Percentiles rank a stretch among this genome's conserved stretches.
These are phyloP conservation scores for Lipomyces mesembrius DNA, from an alignment of 805 yeast species.

Conservation along the genomic window DNA sequence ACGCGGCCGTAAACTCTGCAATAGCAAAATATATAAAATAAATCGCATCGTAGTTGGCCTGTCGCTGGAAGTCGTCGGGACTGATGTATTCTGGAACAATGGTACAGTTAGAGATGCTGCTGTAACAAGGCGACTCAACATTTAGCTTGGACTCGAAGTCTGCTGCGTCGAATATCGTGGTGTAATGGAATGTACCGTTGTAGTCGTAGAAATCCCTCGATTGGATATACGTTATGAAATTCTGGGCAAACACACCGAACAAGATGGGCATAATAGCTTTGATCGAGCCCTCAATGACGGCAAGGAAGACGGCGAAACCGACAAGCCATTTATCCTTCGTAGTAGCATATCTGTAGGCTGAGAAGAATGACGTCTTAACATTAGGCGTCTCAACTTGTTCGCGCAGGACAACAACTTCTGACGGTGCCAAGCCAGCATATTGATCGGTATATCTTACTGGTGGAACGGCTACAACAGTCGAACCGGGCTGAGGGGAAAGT, in stretches of 20 bases:
- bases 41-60: constrained; percentile 41
- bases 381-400: constrained; percentile 41
- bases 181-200: constrained; percentile 13
- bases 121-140: not conserved
- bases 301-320: constrained; percentile 42
- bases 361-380: constrained; percentile 37
- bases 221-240: not conserved
- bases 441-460: too few relatives aligned
- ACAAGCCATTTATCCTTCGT: constrained; percentile 41
- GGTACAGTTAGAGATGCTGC: not conserved
- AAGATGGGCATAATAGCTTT: constrained; percentile 45
- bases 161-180: constrained; percentile 12
- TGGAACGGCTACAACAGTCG: too few relatives aligned
- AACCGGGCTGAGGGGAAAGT: too few relatives aligned
- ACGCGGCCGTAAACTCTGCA: constrained; percentile 40
- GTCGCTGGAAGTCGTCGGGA: constrained; percentile 45
- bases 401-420: not conserved
- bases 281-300: constrained; percentile 49
- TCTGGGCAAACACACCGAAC: constrained; percentile 48
- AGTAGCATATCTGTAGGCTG: constrained; percentile 47
- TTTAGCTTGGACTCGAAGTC: not conserved
- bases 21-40: constrained; percentile 50
- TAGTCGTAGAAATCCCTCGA: not conserved
- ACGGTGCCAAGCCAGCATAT: too few relatives aligned
- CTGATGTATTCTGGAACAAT: constrained; percentile 28